Base-by-base conservation (phyloP, 352 stramenopile species). In the Blastocystis sp. region DNA sequence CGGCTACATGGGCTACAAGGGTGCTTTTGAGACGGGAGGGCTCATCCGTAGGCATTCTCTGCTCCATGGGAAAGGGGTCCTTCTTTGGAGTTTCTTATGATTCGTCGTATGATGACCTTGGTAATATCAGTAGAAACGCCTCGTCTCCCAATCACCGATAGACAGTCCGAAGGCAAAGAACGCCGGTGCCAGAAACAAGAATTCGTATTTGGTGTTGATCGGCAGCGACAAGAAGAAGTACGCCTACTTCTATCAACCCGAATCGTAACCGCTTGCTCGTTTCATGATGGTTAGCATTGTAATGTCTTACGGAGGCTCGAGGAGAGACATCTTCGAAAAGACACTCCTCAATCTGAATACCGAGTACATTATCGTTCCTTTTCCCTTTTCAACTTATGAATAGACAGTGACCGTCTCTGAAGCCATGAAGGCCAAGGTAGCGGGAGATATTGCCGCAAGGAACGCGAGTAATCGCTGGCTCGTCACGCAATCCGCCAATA, bases 161-260 rank as follows among this genome's bases (percentile, higher is more conserved):
- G 64, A 74, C 40, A 42, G 10, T 21, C 71, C 21, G 28, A 48
- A 81, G 28, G n/a, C n/a, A 17, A 21, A 34, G 4, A 34, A 24
- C 21, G 34, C 45, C 0, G 9, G 17, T 34, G 28, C 52, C 34
- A 59, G 34, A 54, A 81, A 42, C 38, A 81, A 64, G 48, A 81
- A 81, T 40, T 68, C 71, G 0, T 81, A 81, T 81, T 48, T 81
- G 24, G 71, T 81, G 4, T 24, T 66, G 9, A 81, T 81, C 42
- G 71, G 71, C 43, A 81, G 21, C n/a, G 71, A 81, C 40, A 81
- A 52, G n/a, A 81, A 81, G 21, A 81, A 81, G 71, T 81, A 81
- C 38, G 62, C 43, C 28, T 81, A 52, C 63, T 61, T 81, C 21
- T 81, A 81, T 21, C 45, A 81, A 40, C 71, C 71, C 11, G 71